These are phyloP conservation scores for Leishmania turanica DNA, from an alignment of 208 protist genomes.

Conservation along the genomic window DNA sequence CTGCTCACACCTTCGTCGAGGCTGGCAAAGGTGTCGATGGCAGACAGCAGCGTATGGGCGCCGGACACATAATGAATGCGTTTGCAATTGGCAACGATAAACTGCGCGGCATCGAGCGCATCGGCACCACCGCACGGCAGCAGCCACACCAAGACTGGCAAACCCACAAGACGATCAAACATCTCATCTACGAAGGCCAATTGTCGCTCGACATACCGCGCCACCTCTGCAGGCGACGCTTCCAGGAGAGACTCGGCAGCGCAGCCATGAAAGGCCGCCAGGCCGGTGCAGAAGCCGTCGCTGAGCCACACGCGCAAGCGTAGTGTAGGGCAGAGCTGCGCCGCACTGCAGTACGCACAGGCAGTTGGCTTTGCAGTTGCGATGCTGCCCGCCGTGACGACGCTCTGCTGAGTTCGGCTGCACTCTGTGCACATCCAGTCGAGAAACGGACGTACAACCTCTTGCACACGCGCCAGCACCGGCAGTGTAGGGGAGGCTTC, in stretches of 20 bases:
- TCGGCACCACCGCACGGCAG: constrained; percentile 8
- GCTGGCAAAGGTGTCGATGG: constrained; percentile 27
- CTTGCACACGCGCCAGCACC: constrained; percentile 27
- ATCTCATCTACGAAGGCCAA: background rate
- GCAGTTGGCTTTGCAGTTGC: constrained; percentile 8
- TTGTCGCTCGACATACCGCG: constrained; percentile 4
- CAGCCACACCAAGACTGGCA: constrained; percentile 58
- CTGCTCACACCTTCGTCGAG: background rate
- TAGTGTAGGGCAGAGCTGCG: constrained; percentile 26
- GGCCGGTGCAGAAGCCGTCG: constrained; percentile 35
- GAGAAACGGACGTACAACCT: constrained; percentile 8
- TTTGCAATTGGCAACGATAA: constrained; percentile 40
- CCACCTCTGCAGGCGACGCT: constrained; percentile 7
- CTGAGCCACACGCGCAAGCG: constrained; percentile 38
- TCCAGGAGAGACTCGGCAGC: constrained; percentile 48
- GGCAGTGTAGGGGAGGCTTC: constrained; percentile 31
- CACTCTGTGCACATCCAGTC: constrained; percentile 20
- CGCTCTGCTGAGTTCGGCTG: background rate
- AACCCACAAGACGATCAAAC: constrained; percentile 32
- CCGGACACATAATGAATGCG: constrained; percentile 42
- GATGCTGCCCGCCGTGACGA: background rate
- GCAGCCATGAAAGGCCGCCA: constrained; percentile 26
- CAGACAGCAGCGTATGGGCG: constrained; percentile 36
- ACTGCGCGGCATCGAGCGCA: constrained; percentile 3
- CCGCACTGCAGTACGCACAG: constrained; percentile 32